Conservation (phyloP, 148 eudicot genomes). For the Chenopodium quinoa region DNA sequence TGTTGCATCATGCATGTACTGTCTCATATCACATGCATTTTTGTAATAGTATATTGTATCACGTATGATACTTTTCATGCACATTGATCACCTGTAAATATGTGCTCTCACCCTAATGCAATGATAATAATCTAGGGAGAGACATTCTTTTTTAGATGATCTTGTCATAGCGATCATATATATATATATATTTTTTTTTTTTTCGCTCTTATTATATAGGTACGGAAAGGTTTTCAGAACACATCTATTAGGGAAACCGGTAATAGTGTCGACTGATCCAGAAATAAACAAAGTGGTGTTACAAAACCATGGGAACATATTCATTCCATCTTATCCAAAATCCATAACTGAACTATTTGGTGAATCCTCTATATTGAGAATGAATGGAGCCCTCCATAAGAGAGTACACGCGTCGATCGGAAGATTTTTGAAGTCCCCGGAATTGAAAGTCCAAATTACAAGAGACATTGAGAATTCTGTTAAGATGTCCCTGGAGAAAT, state of each 20-base stretch:
- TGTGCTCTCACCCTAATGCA: too few species aligned
- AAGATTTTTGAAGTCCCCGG: conserved; percentile 72
- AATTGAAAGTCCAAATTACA: conserved; percentile 58
- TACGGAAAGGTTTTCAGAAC: conserved; percentile 86
- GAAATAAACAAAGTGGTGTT: conserved; percentile 72
- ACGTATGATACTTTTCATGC: too few species aligned
- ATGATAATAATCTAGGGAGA: too few species aligned
- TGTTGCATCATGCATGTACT: too few species aligned
- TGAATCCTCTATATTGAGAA: conserved; percentile 65
- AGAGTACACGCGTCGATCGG: conserved; percentile 66
- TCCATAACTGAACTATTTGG: conserved; percentile 74
- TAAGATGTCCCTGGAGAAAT: conserved; percentile 44
- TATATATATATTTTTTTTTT: too few species aligned
- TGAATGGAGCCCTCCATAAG: conserved; percentile 61
- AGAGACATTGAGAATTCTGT: conserved; percentile 50
- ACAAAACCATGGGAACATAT: conserved; percentile 67
- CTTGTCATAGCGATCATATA: too few species aligned
- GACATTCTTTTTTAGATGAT: too few species aligned
- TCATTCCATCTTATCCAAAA: conserved; percentile 78
- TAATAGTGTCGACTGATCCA: conserved; percentile 84
- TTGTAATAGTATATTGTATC: too few species aligned
- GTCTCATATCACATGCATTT: too few species aligned
- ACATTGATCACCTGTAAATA: too few species aligned
- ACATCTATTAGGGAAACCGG: conserved; percentile 69
- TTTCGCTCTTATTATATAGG: conserved; percentile 29